Evolutionary conservation across 202 grass and related monocot species (phyloP), one percentile per base, ranked within the genome.

Genomic region (Panicum virgatum): DNA sequence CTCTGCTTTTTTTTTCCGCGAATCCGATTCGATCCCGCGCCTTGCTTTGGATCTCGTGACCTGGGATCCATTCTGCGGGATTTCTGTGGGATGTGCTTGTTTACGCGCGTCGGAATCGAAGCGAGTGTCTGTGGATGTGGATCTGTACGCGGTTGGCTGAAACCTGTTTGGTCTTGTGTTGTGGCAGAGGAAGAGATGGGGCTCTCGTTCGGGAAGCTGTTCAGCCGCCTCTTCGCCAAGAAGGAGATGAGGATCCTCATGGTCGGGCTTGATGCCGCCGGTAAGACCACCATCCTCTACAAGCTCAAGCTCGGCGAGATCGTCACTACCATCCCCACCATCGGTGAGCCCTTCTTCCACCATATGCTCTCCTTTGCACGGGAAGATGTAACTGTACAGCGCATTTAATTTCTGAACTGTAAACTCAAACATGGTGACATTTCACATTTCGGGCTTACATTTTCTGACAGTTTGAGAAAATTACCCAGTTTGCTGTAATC

Each of bases 201-300:
- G 80, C 96, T 98, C 82, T 72, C 96, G 36, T 98, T 98, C 64
- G 89, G 87, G 9, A 98, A 91, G 87, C 85, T 98, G 48, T 98
- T 98, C 83, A 98, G 92, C 88, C 89, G 89, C 52, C 92, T 98
- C 15, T 98, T 98, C 62, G 96, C 92, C 6, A 98, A 98, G 90
- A 95, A 86, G 92, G 96, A 98, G 89, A 98, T 98, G 92, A 91
- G 96, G 90, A 98, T 98, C 66, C 86, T 98, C 76, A 98, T 98
- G 96, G 96, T 98, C 1, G 96, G 96, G 22, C 92, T 97, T 16
- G 95, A 97, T 74, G 95, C 95, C 15, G 95, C 95, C 36, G 95
- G 95, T 93, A 98, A 98, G 81, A 98, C 96, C 72, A 98, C 96
- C 72, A 98, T 98, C 76, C 96, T 98, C 72, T 98, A 98, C 85